Evolutionary conservation across 2,329 filamentous ascomycete genomes (phyloP), one percentile per base, ranked within the genome.

Genomic region (Paecilomyces variotii): DNA sequence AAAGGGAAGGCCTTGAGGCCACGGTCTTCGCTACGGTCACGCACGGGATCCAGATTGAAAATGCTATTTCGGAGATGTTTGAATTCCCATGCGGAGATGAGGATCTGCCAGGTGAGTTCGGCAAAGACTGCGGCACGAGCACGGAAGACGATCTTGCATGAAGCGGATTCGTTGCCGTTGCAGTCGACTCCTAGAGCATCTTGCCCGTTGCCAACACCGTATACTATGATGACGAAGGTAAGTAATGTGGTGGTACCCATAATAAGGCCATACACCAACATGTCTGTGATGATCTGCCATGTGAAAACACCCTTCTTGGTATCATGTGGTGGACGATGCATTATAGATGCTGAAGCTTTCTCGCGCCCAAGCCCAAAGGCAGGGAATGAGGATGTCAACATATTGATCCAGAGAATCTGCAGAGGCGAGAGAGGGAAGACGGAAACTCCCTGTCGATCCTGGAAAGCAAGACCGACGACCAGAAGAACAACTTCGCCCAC

Each of bases 351-450:
- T 0, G 87, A 84, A 0, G 89, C 89, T 55, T 82, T 79, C 72
- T 96, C 91, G 53, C 91, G 86, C 7, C 91, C 90, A 0, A 96
- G 84, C 25, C 91, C 91, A 72, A 96, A 90, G 54, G 91, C 91
- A 0, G 91, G 89, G 73, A 94, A 87, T 25, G 87, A 90, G 26
- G 89, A 93, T 0, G 91, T 96, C 53, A 94, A 83, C 83, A 96
- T 89, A 73, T 95, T 96, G 70, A 95, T 90, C 91, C 90, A 96
- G 58, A 96, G 81, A 60, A 96, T 93, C 65, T 96, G 87, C 12
- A 96, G 82, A 1, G 91, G 90, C 0, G 89, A 87, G 32, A 96
- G 82, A 2, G 91, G 91, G 71, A 95, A 96, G 9, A 95, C 90
- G 0, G 90, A 94, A 59, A 88, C 81, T 2, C 83, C 82, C 4